phyloP scores from a whole-genome alignment of 805 yeast genomes.

The Hanseniaspora jakobsenii region DNA sequence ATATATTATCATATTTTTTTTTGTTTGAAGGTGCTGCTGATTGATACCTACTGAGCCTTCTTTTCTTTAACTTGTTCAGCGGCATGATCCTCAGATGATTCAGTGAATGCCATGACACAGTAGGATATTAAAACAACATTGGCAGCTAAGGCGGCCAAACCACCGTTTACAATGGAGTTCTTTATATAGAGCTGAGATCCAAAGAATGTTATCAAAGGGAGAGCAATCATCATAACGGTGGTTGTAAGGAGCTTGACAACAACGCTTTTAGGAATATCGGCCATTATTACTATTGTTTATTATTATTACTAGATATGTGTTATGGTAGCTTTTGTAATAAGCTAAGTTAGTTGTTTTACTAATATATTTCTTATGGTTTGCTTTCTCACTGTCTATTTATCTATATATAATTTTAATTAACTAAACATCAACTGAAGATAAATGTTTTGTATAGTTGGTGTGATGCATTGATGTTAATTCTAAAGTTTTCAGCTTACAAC shows the following conservation, averaged over 20 bases:
- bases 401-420: too few species aligned
- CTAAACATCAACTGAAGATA: too few species aligned
- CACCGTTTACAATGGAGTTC: slow-evolving; percentile 61
- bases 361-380: too few species aligned
- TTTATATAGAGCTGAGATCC: slow-evolving; percentile 32
- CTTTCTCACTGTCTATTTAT: too few species aligned
- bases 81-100: slow-evolving; percentile 45
- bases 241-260: slow-evolving; percentile 56
- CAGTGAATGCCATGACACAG: slow-evolving; percentile 61
- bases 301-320: too few species aligned
- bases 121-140: slow-evolving; percentile 63
- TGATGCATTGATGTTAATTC: too few species aligned
- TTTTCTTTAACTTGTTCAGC: slow-evolving; percentile 24
- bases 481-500: too few species aligned
- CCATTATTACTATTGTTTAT: background rate
- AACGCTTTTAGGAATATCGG: slow-evolving; percentile 37
- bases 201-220: slow-evolving; percentile 57
- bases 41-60: slow-evolving; percentile 7
- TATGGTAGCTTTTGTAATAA: too few species aligned
- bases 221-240: slow-evolving; percentile 63
- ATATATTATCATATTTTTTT: too few species aligned
- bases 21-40: too few species aligned
- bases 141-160: slow-evolving; percentile 66
- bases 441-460: too few species aligned
- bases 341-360: too few species aligned